phyloP scores from a whole-genome alignment of 176 grass and related monocot genomes.

The Pontederia paniculata region DNA sequence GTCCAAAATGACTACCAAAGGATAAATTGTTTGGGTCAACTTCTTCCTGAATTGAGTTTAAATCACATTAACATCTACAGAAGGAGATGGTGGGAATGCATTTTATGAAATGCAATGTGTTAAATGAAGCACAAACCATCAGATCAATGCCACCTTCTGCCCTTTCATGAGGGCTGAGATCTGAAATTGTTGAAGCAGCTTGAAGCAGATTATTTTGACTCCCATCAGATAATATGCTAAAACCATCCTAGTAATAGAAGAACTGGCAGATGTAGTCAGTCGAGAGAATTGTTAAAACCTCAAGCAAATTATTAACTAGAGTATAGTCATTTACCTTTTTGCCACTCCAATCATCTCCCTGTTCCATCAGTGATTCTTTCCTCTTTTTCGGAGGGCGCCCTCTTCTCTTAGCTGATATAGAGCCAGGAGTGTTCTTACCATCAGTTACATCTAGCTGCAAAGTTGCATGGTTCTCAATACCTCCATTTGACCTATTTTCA shows the following conservation, averaged over 20 bases:
- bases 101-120: constrained; percentile 1
- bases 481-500: constrained; percentile 18
- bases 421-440: constrained; percentile 13
- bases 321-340: constrained; percentile 19
- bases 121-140: constrained; percentile 29
- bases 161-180: constrained; percentile 44
- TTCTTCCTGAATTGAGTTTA: constrained; percentile 39
- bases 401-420: constrained; percentile 39
- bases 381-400: constrained; percentile 55
- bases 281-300: constrained; percentile 12
- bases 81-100: background rate
- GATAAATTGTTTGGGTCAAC: constrained; percentile 54
- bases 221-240: constrained; percentile 28
- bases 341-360: constrained; percentile 28
- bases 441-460: constrained; percentile 35
- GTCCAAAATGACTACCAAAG: constrained; percentile 48
- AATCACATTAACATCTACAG: background rate
- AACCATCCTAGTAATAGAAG: constrained; percentile 25
- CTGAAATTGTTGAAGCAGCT: constrained; percentile 42
- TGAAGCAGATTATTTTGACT: constrained; percentile 43
- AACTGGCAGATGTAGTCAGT: background rate
- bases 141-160: constrained; percentile 49
- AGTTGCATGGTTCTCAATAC: constrained; percentile 26
- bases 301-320: background rate
- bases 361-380: constrained; percentile 40